These are phyloP conservation scores for Umbelopsis sp. DNA, from an alignment of 192 early-diverging fungal species.

Conservation along the genomic window DNA sequence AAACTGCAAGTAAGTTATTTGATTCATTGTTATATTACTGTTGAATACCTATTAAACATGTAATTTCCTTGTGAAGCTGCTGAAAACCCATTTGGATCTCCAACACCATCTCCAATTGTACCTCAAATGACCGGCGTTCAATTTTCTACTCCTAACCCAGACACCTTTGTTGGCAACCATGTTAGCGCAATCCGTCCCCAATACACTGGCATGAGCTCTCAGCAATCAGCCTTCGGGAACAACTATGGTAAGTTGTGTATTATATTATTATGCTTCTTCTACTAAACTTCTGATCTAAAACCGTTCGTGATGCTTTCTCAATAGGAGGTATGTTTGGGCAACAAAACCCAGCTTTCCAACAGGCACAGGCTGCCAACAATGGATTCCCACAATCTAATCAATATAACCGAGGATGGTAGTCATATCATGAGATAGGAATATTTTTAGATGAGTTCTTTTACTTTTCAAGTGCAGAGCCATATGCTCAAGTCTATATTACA, in stretches of 20 bases:
- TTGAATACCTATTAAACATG: too few relatives aligned
- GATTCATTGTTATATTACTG: background rate
- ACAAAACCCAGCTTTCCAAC: background rate
- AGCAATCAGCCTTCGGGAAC: constrained; percentile 7
- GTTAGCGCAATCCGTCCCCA: background rate
- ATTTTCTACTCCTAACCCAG: constrained; percentile 31
- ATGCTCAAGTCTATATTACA: constrained; percentile 14
- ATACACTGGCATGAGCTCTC: background rate
- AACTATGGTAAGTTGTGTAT: background rate
- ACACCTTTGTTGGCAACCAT: constrained; percentile 16
- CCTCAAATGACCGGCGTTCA: constrained; percentile 34
- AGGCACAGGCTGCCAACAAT: background rate
- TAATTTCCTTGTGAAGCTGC: background rate
- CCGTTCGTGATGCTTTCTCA: background rate
- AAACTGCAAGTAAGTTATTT: constrained; percentile 39
- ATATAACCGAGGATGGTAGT: constrained; percentile 9
- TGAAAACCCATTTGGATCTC: constrained; percentile 39
- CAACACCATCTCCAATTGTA: constrained; percentile 13
- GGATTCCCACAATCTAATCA: background rate
- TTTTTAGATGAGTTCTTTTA: background rate
- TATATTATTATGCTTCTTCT: background rate
- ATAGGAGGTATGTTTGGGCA: background rate
- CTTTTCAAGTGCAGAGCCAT: background rate
- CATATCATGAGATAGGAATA: background rate
- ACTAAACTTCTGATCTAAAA: background rate